Evolutionary conservation across 148 eudicot species (phyloP).

Genomic region (Limonium bicolor): DNA sequence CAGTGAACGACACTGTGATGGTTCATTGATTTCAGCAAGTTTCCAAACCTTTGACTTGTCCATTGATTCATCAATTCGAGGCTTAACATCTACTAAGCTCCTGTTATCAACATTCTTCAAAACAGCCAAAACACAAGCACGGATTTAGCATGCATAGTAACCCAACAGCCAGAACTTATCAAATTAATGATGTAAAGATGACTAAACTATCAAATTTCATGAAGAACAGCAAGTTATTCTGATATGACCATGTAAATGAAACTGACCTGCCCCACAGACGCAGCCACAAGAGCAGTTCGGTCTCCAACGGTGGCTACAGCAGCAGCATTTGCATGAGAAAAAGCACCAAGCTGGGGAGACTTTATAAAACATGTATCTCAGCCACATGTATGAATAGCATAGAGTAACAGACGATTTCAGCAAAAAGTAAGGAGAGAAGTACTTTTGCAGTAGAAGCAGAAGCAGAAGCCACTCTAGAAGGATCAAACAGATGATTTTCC

Average conservation of each 20-base stretch:
- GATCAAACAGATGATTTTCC: slow-evolving; percentile 6
- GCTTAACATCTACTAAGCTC: slow-evolving; percentile 48
- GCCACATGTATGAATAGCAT: no score
- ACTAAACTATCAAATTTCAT: not conserved
- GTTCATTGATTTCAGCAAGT: slow-evolving; percentile 52
- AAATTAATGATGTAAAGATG: not conserved
- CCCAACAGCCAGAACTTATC: not conserved
- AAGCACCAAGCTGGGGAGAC: slow-evolving; percentile 18
- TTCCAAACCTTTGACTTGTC: slow-evolving; percentile 74
- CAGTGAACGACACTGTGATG: slow-evolving; percentile 66
- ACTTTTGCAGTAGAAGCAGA: slow-evolving; percentile 6
- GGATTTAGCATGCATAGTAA: not conserved
- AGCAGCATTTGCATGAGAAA: slow-evolving; percentile 39
- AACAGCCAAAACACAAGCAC: slow-evolving; percentile 1
- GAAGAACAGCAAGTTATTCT: no score
- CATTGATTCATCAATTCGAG: slow-evolving; percentile 47
- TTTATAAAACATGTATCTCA: no score
- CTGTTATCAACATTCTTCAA: slow-evolving; percentile 56
- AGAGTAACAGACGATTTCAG: no score
- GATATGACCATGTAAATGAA: not conserved
- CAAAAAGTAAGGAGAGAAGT: slow-evolving; percentile 15
- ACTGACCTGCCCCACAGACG: slow-evolving; percentile 48
- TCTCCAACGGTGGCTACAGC: slow-evolving; percentile 41
- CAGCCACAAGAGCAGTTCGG: slow-evolving; percentile 35
- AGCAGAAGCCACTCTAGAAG: slow-evolving; percentile 5